phyloP scores from a whole-genome alignment of 768 basidiomycete genomes.

The Pleurotus eryngii region DNA sequence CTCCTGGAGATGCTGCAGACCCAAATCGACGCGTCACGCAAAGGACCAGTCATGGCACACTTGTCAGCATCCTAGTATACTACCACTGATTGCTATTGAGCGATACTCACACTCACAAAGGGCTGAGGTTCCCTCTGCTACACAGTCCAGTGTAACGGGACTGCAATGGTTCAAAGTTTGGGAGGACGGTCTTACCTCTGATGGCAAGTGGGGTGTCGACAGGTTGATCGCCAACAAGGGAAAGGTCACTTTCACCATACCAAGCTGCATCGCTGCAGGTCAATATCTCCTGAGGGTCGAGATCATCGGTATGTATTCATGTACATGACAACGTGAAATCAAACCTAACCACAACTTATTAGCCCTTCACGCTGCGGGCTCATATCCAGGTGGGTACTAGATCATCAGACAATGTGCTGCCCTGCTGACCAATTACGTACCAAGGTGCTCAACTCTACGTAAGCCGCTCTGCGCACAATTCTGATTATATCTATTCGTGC shows the following conservation, averaged over 20 bases:
- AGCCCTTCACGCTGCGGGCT: constrained; percentile 43
- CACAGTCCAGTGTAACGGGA: constrained; percentile 43
- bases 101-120: constrained; percentile 20
- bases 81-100: background rate
- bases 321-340: no score
- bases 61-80: constrained; percentile 19
- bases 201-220: constrained; percentile 44
- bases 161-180: constrained; percentile 55
- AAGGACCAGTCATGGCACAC: constrained; percentile 33
- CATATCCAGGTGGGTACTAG: constrained; percentile 33
- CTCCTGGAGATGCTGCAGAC: constrained; percentile 30
- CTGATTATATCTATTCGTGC: no score
- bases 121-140: constrained; percentile 43
- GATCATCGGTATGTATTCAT: constrained; percentile 38
- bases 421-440: no score
- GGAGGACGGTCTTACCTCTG: constrained; percentile 36
- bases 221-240: constrained; percentile 45
- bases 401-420: no score
- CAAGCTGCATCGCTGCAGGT: constrained; percentile 41
- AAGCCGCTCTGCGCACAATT: constrained; percentile 8
- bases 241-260: constrained; percentile 44
- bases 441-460: constrained; percentile 53
- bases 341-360: background rate
- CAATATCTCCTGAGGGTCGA: constrained; percentile 49
- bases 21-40: constrained; percentile 30